phyloP scores from a whole-genome alignment of 192 early-diverging fungal species.

The Tieghemiomyces parasiticus region DNA sequence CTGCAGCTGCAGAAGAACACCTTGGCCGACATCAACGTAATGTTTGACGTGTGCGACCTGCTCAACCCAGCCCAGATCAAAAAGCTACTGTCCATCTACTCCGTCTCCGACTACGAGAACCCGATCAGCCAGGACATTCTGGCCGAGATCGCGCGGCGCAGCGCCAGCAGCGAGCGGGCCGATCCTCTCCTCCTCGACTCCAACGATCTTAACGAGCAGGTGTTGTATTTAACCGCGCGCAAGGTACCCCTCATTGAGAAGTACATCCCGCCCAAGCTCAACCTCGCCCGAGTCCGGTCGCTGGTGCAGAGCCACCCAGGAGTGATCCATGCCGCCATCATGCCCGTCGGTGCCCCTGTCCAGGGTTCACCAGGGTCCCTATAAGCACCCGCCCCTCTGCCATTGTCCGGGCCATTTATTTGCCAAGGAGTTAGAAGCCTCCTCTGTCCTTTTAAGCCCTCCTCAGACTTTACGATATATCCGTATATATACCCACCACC shows the following conservation, averaged over 20 bases:
- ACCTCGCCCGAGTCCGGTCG: slow-evolving; percentile 18
- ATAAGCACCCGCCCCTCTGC: no score
- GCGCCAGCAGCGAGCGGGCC: slow-evolving; percentile 72
- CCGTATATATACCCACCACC: no score
- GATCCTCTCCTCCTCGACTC: slow-evolving; percentile 83
- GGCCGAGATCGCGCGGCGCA: slow-evolving; percentile 74
- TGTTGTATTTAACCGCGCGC: slow-evolving; percentile 41
- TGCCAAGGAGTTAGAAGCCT: no score
- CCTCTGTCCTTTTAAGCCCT: no score
- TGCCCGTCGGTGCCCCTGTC: slow-evolving; percentile 11
- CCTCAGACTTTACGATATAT: no score
- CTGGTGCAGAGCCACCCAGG: slow-evolving; percentile 11
- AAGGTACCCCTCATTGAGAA: slow-evolving; percentile 53
- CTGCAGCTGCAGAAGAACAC: slow-evolving; percentile 61
- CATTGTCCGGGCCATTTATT: no score
- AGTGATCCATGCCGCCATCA: slow-evolving; percentile 7
- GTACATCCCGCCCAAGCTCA: slow-evolving; percentile 54
- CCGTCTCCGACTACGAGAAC: slow-evolving; percentile 90
- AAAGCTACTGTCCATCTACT: slow-evolving; percentile 90
- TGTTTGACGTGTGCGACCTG: slow-evolving; percentile 97
- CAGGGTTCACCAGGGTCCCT: no score
- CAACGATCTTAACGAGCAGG: slow-evolving; percentile 38
- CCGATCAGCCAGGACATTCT: slow-evolving; percentile 77
- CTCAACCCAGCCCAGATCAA: slow-evolving; percentile 94
- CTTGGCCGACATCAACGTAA: slow-evolving; percentile 85